phyloP scores from a whole-genome alignment of 805 yeast species.

The Myxozyma neotropica region DNA sequence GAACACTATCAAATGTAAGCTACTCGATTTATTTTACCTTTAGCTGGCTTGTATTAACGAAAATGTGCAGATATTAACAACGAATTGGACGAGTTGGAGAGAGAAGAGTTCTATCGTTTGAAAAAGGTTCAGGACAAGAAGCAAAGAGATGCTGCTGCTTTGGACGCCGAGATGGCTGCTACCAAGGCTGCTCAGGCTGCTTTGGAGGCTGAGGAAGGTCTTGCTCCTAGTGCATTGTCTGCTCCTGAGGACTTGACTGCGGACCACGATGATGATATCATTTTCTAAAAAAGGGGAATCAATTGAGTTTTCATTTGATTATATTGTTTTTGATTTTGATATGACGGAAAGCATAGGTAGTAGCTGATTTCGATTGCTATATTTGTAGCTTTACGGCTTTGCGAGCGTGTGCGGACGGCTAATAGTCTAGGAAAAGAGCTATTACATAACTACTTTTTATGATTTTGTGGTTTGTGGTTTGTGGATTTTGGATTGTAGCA shows the following conservation, averaged over 20 bases:
- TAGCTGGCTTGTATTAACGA: background rate
- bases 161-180: slow-evolving; percentile 49
- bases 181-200: slow-evolving; percentile 28
- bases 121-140: slow-evolving; percentile 96
- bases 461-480: background rate
- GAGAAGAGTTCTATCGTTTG: slow-evolving; percentile 96
- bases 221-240: slow-evolving; percentile 41
- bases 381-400: background rate
- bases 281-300: slow-evolving; percentile 29
- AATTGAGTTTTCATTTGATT: background rate
- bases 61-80: slow-evolving; percentile 70
- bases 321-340: background rate
- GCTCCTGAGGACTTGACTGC: slow-evolving; percentile 42
- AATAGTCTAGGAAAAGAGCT: background rate
- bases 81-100: slow-evolving; percentile 94
- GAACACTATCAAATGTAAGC: slow-evolving; percentile 70
- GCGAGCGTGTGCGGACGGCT: background rate
- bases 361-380: background rate
- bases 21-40: background rate
- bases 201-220: slow-evolving; percentile 39
- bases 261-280: slow-evolving; percentile 52
- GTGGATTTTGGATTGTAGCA: slow-evolving; percentile 10
- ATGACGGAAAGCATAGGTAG: too few species aligned
- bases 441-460: background rate
- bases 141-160: slow-evolving; percentile 71